Conservation (phyloP, 257 asterid genomes). For the Paulownia fortunei region DNA sequence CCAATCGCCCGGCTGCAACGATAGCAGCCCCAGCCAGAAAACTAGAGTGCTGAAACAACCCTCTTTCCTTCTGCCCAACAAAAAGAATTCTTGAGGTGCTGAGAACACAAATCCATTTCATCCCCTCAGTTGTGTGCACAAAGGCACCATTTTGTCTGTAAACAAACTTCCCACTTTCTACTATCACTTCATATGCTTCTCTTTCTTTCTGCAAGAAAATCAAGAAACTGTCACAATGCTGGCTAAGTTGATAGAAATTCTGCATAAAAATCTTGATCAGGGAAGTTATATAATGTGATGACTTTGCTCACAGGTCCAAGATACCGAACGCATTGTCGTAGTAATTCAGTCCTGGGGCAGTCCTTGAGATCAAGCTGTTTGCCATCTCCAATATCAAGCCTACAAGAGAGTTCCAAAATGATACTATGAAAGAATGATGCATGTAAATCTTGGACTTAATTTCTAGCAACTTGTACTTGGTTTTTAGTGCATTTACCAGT, state of each 20-base stretch:
- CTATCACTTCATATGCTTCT: conserved; percentile 22
- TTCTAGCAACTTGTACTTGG: not conserved
- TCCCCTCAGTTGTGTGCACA: conserved; percentile 9
- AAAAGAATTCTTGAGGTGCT: not conserved
- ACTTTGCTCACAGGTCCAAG: conserved; percentile 22
- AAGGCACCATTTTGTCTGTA: conserved; percentile 13
- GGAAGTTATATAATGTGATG: not conserved
- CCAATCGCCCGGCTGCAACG: not conserved
- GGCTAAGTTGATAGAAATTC: not conserved
- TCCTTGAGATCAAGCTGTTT: conserved; percentile 3
- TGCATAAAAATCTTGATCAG: not conserved
- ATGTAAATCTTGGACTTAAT: not conserved
- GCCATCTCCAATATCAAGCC: conserved; percentile 25
- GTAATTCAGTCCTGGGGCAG: not conserved
- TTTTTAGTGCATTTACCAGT: conserved; percentile 16
- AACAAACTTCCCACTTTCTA: conserved; percentile 12
- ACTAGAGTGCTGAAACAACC: conserved; percentile 24
- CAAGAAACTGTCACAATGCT: not conserved
- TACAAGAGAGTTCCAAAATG: not conserved
- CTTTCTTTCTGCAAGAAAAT: conserved; percentile 12
- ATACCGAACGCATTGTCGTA: not conserved
- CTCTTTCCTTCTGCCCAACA: conserved; percentile 19
- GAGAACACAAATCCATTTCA: conserved; percentile 20
- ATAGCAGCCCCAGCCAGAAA: conserved; percentile 16
- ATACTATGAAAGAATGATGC: not conserved